phyloP scores from a whole-genome alignment of 129 eudicot genomes.

The Silybum marianum region DNA sequence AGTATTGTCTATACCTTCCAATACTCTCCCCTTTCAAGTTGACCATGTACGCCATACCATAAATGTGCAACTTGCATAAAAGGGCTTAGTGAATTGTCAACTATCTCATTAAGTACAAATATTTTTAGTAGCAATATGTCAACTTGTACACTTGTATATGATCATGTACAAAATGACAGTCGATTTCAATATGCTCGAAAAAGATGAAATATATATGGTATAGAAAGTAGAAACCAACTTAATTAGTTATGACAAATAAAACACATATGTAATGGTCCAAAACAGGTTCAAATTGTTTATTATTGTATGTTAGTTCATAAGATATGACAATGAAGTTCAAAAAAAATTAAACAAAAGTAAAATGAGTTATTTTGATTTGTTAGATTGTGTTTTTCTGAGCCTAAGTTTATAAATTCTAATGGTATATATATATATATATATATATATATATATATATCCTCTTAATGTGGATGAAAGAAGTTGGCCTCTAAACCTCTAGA shows the following conservation, averaged over 20 bases:
- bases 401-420: background rate
- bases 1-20: background rate
- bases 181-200: background rate
- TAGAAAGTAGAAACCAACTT: background rate
- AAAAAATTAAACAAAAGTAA: background rate
- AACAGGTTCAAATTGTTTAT: background rate
- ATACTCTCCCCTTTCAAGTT: background rate
- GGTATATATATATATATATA: background rate
- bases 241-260: background rate
- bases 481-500: conserved; percentile 41
- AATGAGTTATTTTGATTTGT: background rate
- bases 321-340: background rate
- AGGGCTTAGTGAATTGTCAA: background rate
- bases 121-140: background rate
- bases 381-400: background rate
- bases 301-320: background rate
- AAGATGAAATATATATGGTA: background rate
- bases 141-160: background rate
- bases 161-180: background rate
- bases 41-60: background rate
- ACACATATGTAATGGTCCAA: background rate
- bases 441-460: background rate
- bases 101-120: background rate
- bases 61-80: background rate
- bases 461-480: conserved; percentile 52